Evolutionary conservation across 2,329 filamentous ascomycete species (phyloP), one percentile per base, ranked within the genome.

Genomic region (Ilyonectria robusta): DNA sequence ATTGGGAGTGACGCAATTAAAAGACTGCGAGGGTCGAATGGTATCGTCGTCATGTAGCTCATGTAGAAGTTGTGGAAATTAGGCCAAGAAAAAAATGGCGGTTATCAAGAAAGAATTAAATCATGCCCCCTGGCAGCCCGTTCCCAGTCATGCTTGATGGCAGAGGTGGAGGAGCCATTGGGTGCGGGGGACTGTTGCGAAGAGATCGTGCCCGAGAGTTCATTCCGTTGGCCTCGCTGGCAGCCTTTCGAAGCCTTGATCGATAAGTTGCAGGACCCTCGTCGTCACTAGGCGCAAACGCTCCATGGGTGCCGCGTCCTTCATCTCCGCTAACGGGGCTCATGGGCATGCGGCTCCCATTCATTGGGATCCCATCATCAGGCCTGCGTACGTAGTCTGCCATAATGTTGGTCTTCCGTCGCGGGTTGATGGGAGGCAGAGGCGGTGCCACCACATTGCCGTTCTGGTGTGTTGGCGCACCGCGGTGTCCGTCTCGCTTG

Each of bases 351-450:
- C 70, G 73, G 9, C 70, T 70, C 8, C 63, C 46, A 35, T 42
- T 64, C 65, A 67, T 68, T n/a, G 68, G 53, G 11, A 68, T 64
- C 33, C 80, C 79, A 11, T 83, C 81, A 6, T 78, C 79, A 13
- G 76, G 77, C 19, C 79, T 78, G 19, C 80, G 79, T 44, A 77
- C 70, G 21, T 83, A 67, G 4, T 78, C 77, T 26, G 79, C 80
- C n/a, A 83, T 75, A 1, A 82, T 77, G 10, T 83, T 78, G 9
- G 83, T 84, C 59, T 86, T 84, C 10, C 88, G 84, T 55, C 86
- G 83, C 31, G 88, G 88, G 73, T 90, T 90, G 75, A 90, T 87
- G 2, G 88, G 87, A 2, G 88, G 88, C 40, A 90, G 65, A 2
- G 88, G 88, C 2, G 88, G 87, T 2, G 80, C 82, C 29, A 74